Evolutionary conservation across 202 grass and related monocot genomes (phyloP).

Genomic region (Carex arenaria): DNA sequence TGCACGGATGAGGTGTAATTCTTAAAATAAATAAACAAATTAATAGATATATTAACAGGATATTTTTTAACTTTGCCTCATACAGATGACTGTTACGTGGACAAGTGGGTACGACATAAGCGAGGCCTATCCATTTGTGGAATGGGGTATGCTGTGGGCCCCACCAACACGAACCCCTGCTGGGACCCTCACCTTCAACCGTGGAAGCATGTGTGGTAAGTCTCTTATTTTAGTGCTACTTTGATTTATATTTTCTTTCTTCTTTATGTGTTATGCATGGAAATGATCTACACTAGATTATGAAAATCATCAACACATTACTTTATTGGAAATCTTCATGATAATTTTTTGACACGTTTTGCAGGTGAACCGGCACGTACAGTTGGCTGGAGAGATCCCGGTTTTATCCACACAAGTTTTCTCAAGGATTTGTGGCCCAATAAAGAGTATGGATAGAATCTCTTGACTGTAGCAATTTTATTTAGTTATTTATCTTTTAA

Average conservation of each 20-base stretch:
- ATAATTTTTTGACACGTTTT: not conserved
- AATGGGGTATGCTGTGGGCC: constrained; percentile 58
- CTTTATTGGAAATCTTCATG: not conserved
- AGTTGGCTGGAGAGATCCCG: constrained; percentile 90
- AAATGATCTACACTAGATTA: not conserved
- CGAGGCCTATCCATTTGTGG: constrained; percentile 78
- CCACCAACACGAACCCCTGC: constrained; percentile 31
- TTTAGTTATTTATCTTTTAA: not conserved
- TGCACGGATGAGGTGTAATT: not conserved
- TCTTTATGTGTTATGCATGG: not conserved
- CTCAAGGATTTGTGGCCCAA: constrained; percentile 63
- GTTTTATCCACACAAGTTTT: constrained; percentile 87
- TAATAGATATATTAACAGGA: not conserved
- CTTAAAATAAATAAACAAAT: not conserved
- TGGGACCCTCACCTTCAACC: constrained; percentile 64
- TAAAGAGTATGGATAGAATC: constrained; percentile 41
- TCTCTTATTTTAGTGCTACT: not conserved
- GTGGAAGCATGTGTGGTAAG: constrained; percentile 65
- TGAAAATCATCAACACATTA: not conserved
- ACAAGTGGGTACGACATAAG: constrained; percentile 65
- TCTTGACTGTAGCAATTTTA: not conserved
- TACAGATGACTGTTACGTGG: constrained; percentile 89
- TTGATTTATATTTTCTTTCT: not conserved
- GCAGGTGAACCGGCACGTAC: constrained; percentile 71
- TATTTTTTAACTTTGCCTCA: not conserved